These are phyloP conservation scores for Blechomonas ayalai DNA, from an alignment of 208 protist species.

Conservation along the genomic window DNA sequence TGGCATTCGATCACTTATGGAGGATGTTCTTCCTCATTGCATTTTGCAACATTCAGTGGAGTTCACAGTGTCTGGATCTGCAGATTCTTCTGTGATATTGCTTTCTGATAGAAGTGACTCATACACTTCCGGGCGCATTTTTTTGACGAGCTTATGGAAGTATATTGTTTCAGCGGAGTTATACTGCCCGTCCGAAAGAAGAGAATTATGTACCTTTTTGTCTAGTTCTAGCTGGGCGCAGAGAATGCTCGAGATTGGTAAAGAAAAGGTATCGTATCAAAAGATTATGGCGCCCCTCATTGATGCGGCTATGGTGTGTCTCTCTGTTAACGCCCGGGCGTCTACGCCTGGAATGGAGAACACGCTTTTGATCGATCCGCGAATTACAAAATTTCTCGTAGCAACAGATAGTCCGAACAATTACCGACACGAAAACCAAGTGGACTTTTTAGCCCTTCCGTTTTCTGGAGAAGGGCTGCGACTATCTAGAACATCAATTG, in stretches of 20 bases:
- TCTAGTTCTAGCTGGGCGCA: constrained; percentile 43
- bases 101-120: not conserved
- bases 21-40: constrained; percentile 11
- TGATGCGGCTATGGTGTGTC: constrained; percentile 43
- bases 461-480: not conserved
- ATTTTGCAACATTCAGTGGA: constrained; percentile 3
- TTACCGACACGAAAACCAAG: not conserved
- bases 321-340: constrained; percentile 22
- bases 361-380: constrained; percentile 40
- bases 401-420: not conserved
- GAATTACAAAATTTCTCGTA: constrained; percentile 9
- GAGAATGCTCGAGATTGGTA: constrained; percentile 18
- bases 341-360: constrained; percentile 38
- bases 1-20: constrained; percentile 1
- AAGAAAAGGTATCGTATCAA: constrained; percentile 21
- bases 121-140: not conserved
- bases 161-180: constrained; percentile 42
- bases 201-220: constrained; percentile 28
- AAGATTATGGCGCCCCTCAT: constrained; percentile 34
- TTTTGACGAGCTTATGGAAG: constrained; percentile 44
- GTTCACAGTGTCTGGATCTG: not conserved
- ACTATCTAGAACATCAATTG: constrained; percentile 10
- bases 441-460: not conserved
- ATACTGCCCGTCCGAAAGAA: constrained; percentile 23
- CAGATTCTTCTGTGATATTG: not conserved